Evolutionary conservation across 2,329 filamentous ascomycete genomes (phyloP), one percentile per base, ranked within the genome.

Genomic region (Tolypocladium tundrense): DNA sequence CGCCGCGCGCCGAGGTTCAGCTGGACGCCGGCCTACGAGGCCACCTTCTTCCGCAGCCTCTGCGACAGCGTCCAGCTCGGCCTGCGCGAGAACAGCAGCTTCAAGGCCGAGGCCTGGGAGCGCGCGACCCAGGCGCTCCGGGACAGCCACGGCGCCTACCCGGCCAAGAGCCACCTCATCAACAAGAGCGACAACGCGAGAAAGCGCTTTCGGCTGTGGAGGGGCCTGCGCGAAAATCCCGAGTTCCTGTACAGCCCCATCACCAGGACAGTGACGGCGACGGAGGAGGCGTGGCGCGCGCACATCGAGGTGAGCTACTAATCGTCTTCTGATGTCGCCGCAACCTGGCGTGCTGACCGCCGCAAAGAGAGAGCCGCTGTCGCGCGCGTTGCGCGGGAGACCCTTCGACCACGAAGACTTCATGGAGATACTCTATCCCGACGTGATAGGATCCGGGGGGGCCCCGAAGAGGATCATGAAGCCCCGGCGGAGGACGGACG

Each of bases 171-270:
- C 63, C 82, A 85, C 57, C 77, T 85, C 41, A 83, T 85, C 69
- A 85, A 85, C 73, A 85, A 85, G 71, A 82, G 80, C 62, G 82
- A 85, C 70, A 85, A 85, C 68, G 82, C 82, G 59, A 77, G 82
- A 55, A 85, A 85, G 69, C 80, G 82, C 64, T 85, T 84, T 60
- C 79, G 82, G n/a, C 72, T 84, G 56, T 85, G 82, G 82, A 72
- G 82, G 21, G 80, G 81, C 27, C 68, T 85, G 62, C 73, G 81
- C 31, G 82, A 84, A 66, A 77, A 85, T 59, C 77, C 79, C 2
- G 79, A 81, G 14, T 85, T 85, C 59, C 67, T 76, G 3, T 85
- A 84, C 64, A 80, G 82, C 60, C 70, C 75, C 6, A 67, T 70
- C 31, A 75, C 76, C 11, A 74, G 73, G 62, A 82, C 76, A 19